These are phyloP conservation scores for Hibiscus tridactylites DNA, from an alignment of 345 rosid species.

Conservation along the genomic window DNA sequence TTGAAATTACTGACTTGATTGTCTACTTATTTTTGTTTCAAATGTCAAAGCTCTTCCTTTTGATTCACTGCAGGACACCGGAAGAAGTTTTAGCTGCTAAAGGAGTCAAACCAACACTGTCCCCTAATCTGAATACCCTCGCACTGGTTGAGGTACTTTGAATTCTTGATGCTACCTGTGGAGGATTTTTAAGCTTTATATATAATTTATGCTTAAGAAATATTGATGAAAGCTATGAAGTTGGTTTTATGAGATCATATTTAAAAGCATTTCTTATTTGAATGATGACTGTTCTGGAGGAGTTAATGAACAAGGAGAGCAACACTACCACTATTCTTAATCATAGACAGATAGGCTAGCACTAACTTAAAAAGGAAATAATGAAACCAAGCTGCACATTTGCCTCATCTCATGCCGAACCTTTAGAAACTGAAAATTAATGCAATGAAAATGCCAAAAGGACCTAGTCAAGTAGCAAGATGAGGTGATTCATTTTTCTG, in stretches of 20 bases:
- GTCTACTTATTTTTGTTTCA: constrained; percentile 3
- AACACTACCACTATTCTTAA: neutral
- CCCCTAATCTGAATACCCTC: constrained; percentile 87
- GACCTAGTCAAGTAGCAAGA: constrained; percentile 2
- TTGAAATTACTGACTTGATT: neutral
- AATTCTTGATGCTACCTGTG: neutral
- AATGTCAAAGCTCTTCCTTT: neutral
- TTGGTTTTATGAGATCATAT: neutral
- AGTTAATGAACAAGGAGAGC: neutral
- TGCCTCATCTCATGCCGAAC: neutral
- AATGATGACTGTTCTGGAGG: neutral
- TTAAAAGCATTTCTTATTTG: neutral
- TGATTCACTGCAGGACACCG: constrained; percentile 50
- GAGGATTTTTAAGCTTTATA: neutral
- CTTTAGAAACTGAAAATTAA: too few relatives aligned
- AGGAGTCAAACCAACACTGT: constrained; percentile 91
- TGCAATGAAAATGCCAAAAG: neutral
- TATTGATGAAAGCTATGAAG: neutral
- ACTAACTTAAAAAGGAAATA: neutral
- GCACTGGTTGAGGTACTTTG: constrained; percentile 72
- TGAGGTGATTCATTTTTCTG: neutral
- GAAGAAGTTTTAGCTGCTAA: constrained; percentile 93
- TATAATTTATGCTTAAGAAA: neutral
- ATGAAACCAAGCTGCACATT: neutral
- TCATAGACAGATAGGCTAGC: neutral